phyloP scores from a whole-genome alignment of 805 yeast genomes.

The Groenewaldozyma tartarivorans region DNA sequence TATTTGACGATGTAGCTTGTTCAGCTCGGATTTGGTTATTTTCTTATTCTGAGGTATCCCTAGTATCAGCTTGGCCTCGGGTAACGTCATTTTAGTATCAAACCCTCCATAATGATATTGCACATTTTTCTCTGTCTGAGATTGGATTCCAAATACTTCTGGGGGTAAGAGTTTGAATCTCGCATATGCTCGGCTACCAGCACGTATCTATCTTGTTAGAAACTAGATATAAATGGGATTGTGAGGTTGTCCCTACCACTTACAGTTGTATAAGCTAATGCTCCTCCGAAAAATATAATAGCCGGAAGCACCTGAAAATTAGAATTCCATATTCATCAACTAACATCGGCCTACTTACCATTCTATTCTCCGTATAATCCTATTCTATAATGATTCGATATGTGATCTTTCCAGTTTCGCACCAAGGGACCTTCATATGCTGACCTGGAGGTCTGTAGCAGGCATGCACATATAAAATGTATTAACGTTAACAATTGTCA shows the following conservation, averaged over 20 bases:
- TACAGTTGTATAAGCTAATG: not conserved
- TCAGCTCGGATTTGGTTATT: constrained; percentile 45
- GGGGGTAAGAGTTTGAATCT: constrained; percentile 24
- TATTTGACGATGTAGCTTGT: constrained; percentile 71
- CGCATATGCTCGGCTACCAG: constrained; percentile 24
- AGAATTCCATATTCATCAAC: no score
- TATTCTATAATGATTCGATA: no score
- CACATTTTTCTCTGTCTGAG: constrained; percentile 2
- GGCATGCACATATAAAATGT: no score
- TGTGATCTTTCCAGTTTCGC: no score
- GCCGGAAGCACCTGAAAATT: not conserved
- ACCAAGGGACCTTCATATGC: no score
- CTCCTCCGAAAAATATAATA: not conserved
- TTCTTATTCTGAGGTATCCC: constrained; percentile 32
- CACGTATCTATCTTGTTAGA: constrained; percentile 16
- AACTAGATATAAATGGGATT: no score
- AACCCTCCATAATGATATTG: constrained; percentile 28
- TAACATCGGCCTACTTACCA: no score
- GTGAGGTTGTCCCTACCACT: no score
- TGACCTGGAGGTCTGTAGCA: no score
- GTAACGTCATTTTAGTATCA: constrained; percentile 35
- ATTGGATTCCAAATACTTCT: constrained; percentile 19
- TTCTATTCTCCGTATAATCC: no score
- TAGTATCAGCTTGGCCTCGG: constrained; percentile 44
- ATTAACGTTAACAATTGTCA: no score